A percentile compares a stretch with the other conserved stretches of the same genome.
phyloP scores from a whole-genome alignment of 1,284 basidiomycete genomes.

The Sutorius eximius region DNA sequence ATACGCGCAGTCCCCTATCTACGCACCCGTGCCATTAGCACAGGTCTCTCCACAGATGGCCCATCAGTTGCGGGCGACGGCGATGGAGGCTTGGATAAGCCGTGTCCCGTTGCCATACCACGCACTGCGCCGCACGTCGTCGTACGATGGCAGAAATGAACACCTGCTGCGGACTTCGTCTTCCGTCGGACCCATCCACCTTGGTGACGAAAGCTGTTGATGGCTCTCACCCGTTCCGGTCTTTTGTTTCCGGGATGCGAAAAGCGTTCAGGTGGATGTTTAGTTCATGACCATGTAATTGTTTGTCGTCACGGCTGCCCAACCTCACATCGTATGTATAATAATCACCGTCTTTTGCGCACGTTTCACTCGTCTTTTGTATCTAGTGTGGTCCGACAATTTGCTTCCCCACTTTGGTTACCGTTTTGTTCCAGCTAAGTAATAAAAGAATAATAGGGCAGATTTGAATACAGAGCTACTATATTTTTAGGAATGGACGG shows the following conservation, averaged over 20 bases:
- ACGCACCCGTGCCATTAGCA: constrained; percentile 63
- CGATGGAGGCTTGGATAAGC: constrained; percentile 65
- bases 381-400: constrained; percentile 7
- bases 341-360: constrained; percentile 3
- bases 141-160: constrained; percentile 6
- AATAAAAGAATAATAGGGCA: no score
- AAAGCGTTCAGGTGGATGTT: not conserved
- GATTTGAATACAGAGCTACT: not conserved
- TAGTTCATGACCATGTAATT: not conserved
- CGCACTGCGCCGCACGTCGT: not conserved
- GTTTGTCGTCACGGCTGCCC: not conserved
- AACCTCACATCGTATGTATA: constrained; percentile 12
- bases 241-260: not conserved
- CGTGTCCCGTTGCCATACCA: constrained; percentile 12
- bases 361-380: not conserved
- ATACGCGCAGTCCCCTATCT: constrained; percentile 40
- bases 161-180: not conserved
- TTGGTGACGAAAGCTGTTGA: constrained; percentile 16
- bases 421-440: not conserved
- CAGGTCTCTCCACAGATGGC: constrained; percentile 50
- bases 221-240: not conserved
- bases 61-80: constrained; percentile 49
- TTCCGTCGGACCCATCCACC: constrained; percentile 27
- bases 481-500: not conserved
- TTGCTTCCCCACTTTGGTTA: not conserved